A percentile compares a stretch with the other conserved stretches of the same genome.
Conservation (phyloP, 2,329 filamentous ascomycete species). For the Ceratocystis eucalypticola region DNA sequence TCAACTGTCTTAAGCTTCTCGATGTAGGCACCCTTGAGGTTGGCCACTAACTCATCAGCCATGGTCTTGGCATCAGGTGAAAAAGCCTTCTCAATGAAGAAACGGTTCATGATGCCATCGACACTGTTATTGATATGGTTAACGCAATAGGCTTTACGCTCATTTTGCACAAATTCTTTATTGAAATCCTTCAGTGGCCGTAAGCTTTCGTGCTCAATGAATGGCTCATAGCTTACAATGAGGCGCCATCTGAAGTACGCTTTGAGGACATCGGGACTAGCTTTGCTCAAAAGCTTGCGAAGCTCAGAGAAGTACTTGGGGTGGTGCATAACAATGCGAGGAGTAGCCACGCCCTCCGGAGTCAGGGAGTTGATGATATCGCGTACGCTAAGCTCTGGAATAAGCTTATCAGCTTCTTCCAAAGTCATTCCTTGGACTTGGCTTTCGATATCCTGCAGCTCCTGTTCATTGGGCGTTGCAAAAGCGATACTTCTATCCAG, state of each 20-base stretch:
- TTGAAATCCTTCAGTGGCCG: conserved; percentile 47
- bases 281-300: conserved; percentile 40
- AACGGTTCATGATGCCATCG: conserved; percentile 56
- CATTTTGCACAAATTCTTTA: conserved; percentile 44
- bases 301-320: conserved; percentile 48
- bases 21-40: conserved; percentile 54
- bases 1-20: conserved; percentile 42
- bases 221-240: conserved; percentile 38
- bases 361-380: conserved; percentile 38
- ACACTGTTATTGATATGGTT: conserved; percentile 42
- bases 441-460: conserved; percentile 46
- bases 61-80: conserved; percentile 51
- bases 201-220: conserved; percentile 45
- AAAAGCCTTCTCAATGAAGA: conserved; percentile 57
- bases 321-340: conserved; percentile 45
- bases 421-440: conserved; percentile 52
- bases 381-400: conserved; percentile 44
- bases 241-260: conserved; percentile 52
- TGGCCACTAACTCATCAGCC: conserved; percentile 56
- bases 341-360: conserved; percentile 22
- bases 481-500: conserved; percentile 50
- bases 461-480: conserved; percentile 43
- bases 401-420: conserved; percentile 39
- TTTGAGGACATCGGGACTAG: conserved; percentile 42
- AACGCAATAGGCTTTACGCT: conserved; percentile 55